Base-by-base conservation (phyloP, 106 monocot genomes). In the Allium cepa region DNA sequence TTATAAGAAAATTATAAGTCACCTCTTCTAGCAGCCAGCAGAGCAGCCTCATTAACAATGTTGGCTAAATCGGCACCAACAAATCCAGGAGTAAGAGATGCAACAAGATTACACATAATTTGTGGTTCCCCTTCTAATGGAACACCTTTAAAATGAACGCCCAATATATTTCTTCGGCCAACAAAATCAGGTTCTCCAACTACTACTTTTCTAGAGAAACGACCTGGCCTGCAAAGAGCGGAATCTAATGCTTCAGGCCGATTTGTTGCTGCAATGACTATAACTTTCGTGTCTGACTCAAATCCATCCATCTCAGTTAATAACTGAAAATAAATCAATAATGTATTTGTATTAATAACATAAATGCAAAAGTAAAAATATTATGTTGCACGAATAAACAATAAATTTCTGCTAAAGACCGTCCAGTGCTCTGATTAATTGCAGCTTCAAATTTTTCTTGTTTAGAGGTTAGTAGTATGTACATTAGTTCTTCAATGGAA, bases 291-390 rank as follows among this genome's bases (percentile, higher is more conserved):
- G 53, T 84, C 88, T 46, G 95, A 86, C 57, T 96, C 88, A 77
- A 96, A 96, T 11, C 95, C 95, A 81, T 96, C 95, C 95, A 96
- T 96, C 77, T 94, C 90, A 2, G 94, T 94, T 58, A 94, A 76
- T 53, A 94, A 73, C 94, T 94, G 81, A 56, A 67, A 46, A 46
- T 11, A 76, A 1, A 55, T 5, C 36, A 36, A 36, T 36, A 36
- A 36, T 36, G 36, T 5, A 36, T 36, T 36, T 36, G 5, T 36
- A 36, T 36, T 36, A 36, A 36, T 36, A 36, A 36, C 36, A 36
- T 36, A 36, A 1, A 0, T 36, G 36, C 36, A 36, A 36, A 3
- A 36, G 36, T 36, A 36, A 36, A 36, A 36, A 36, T 36, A 36
- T 36, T 4, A 5, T 36, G 36, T 36, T 36, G 1, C 36, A 36